These are phyloP conservation scores for Ceratobasidium sp. DNA, from an alignment of 1,284 basidiomycete genomes.

Conservation along the genomic window DNA sequence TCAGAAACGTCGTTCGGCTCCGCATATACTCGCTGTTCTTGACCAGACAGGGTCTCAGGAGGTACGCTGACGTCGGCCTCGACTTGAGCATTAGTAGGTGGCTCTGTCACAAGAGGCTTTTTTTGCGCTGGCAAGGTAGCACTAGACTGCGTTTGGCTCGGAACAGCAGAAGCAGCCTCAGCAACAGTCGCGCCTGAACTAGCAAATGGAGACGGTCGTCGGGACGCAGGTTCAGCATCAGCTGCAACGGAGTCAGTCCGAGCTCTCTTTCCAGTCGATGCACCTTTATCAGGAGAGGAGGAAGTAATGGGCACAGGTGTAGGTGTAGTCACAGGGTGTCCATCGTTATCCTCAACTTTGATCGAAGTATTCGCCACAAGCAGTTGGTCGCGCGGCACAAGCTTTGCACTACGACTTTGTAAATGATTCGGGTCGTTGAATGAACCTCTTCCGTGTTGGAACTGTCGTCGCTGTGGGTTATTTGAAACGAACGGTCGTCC, in stretches of 20 bases:
- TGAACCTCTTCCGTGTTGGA: conserved; percentile 16
- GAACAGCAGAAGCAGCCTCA: conserved; percentile 5
- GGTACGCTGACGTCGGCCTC: background rate
- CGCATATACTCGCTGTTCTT: conserved; percentile 23
- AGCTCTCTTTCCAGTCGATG: conserved; percentile 33
- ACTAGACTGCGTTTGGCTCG: background rate
- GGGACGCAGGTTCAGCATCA: conserved; percentile 36
- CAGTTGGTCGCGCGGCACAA: conserved; percentile 28
- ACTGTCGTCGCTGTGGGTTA: conserved; percentile 18
- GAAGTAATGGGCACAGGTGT: conserved; percentile 18
- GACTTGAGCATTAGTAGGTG: background rate
- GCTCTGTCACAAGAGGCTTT: background rate
- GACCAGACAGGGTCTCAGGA: background rate
- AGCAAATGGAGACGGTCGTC: conserved; percentile 40
- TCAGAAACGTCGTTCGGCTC: background rate
- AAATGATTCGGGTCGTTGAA: conserved; percentile 16
- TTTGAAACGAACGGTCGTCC: conserved; percentile 9
- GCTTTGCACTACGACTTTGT: conserved; percentile 14
- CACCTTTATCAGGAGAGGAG: conserved; percentile 18
- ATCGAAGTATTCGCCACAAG: conserved; percentile 34
- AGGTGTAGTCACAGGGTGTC: conserved; percentile 10
- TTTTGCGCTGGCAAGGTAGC: background rate
- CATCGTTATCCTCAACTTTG: conserved; percentile 30
- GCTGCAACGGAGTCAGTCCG: conserved; percentile 40
- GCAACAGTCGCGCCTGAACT: conserved; percentile 7